These are phyloP conservation scores for Stachybotrys chartarum DNA, from an alignment of 2,329 filamentous ascomycete genomes.

Conservation along the genomic window DNA sequence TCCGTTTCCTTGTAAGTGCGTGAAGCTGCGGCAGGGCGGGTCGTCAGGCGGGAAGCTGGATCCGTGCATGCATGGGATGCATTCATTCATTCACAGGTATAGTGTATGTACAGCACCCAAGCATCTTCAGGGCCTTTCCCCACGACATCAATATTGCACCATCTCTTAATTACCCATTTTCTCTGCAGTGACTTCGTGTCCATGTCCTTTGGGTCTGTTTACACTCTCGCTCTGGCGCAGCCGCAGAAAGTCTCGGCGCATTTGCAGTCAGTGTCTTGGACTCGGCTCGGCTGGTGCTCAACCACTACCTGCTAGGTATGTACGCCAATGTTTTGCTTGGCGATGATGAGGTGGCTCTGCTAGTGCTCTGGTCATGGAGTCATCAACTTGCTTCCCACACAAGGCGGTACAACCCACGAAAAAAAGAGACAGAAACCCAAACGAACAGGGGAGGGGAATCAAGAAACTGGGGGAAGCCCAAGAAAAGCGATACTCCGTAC, in stretches of 20 bases:
- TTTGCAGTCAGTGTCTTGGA: neutral
- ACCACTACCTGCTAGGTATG: neutral
- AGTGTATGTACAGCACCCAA: no score
- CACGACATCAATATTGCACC: no score
- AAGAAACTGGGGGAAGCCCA: neutral
- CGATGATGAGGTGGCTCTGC: neutral
- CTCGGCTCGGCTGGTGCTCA: no score
- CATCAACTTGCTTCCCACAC: neutral
- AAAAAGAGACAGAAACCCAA: neutral
- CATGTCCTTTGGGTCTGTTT: no score
- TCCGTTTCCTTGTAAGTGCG: neutral
- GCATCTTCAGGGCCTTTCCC: no score
- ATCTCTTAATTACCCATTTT: no score
- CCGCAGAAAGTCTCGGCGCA: no score
- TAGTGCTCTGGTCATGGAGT: neutral
- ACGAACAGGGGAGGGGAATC: no score
- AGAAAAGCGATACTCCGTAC: neutral
- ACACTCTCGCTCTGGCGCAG: no score
- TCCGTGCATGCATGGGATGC: neutral
- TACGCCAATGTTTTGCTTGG: neutral
- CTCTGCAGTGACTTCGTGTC: no score
- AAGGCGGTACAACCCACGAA: no score
- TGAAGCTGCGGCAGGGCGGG: no score
- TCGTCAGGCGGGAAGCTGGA: neutral
- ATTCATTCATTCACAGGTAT: neutral